These are phyloP conservation scores for Globisporangium carolinianum DNA, from an alignment of 352 stramenopile genomes.

Conservation along the genomic window DNA sequence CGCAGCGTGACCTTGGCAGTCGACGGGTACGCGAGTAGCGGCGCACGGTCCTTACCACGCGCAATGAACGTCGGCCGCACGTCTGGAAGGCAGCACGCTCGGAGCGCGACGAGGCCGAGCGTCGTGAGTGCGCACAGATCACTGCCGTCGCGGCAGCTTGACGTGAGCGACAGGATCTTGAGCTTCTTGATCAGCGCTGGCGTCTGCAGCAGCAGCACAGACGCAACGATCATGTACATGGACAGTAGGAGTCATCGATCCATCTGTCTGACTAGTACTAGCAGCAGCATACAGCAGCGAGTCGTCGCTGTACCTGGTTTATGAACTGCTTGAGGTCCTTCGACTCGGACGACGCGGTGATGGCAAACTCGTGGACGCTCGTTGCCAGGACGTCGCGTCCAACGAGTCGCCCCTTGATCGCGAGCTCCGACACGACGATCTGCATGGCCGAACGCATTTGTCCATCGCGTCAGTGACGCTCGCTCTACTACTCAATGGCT, in stretches of 20 bases:
- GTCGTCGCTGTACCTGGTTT: constrained; percentile 15
- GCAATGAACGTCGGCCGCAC: constrained; percentile 29
- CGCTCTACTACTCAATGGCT: too few species aligned
- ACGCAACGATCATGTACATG: not conserved
- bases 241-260: too few species aligned
- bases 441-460: constrained; percentile 3
- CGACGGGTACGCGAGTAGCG: constrained; percentile 43
- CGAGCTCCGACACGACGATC: constrained; percentile 47
- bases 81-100: constrained; percentile 25
- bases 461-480: not conserved
- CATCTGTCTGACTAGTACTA: not conserved
- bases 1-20: constrained; percentile 28
- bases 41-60: constrained; percentile 26
- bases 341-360: constrained; percentile 36
- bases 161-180: constrained; percentile 42
- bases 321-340: constrained; percentile 32
- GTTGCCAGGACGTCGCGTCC: constrained; percentile 35
- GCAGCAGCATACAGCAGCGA: not conserved
- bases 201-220: not conserved
- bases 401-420: constrained; percentile 42
- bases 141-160: constrained; percentile 21
- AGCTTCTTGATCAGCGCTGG: constrained; percentile 34
- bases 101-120: constrained; percentile 44
- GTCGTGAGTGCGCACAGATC: constrained; percentile 53
- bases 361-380: constrained; percentile 49